Conservation (phyloP, 306 rosid genomes). For the Gastrolobium villosum region DNA sequence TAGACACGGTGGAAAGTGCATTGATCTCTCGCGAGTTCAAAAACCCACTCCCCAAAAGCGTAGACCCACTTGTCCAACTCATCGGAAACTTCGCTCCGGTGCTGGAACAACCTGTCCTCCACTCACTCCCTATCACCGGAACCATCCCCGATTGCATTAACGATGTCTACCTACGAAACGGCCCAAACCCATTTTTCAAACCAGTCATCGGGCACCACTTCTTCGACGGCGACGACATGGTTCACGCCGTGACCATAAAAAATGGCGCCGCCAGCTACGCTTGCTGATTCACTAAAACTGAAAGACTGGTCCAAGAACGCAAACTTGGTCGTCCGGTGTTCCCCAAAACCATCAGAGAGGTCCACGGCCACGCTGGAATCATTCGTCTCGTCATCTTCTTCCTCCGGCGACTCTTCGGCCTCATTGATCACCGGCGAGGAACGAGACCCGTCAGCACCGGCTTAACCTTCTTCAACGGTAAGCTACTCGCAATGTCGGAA, state of each 20-base stretch:
- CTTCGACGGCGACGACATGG: conserved; percentile 95
- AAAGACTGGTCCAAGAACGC: conserved; percentile 72
- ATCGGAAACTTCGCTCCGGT: conserved; percentile 90
- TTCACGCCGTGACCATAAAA: conserved; percentile 76
- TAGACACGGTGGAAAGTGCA: conserved; percentile 74
- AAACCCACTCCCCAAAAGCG: conserved; percentile 74
- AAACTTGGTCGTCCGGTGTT: conserved; percentile 65
- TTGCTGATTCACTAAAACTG: conserved; percentile 81
- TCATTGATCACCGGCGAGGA: conserved; percentile 60
- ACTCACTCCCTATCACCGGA: conserved; percentile 64
- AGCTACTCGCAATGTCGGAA: conserved; percentile 75
- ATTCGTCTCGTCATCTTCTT: conserved; percentile 63
- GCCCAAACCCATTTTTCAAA: conserved; percentile 72
- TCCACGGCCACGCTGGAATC: conserved; percentile 80
- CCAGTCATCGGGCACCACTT: conserved; percentile 79
- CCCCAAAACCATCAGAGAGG: conserved; percentile 84
- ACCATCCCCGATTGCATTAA: conserved; percentile 61
- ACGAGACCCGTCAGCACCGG: conserved; percentile 81
- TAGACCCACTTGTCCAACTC: conserved; percentile 76
- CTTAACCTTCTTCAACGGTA: conserved; percentile 57
- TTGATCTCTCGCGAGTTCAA: conserved; percentile 67
- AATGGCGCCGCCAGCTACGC: conserved; percentile 68
- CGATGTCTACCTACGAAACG: conserved; percentile 84
- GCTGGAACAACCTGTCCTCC: conserved; percentile 64
- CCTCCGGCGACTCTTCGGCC: conserved; percentile 58